Evolutionary conservation across 1,139 yeast species (phyloP), one percentile per base, ranked within the genome.

Genomic region (Taphrina betulina): DNA sequence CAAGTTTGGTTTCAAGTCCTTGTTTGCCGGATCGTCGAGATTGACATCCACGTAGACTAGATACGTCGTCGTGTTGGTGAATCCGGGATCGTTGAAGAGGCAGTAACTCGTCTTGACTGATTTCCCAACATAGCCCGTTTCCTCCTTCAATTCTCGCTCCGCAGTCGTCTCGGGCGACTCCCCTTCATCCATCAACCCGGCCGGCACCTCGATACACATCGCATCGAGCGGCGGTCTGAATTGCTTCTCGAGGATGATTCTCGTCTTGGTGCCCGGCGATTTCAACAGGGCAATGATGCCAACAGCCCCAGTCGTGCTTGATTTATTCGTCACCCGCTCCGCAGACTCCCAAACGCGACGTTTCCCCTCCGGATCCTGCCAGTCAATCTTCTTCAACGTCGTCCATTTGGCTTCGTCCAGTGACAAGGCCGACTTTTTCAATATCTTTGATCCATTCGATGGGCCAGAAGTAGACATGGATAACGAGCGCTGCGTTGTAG

Each of bases 131-230:
- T 85, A 90, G 0, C 98, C 98, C 0, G 97, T 90, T 67, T 92
- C 98, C 69, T 92, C 98, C 54, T 77, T 75, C 61, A 92, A 72
- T 69, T 92, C 98, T 60, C 98, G 77, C 56, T 82, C 76, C 0
- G 97, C 97, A 33, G 96, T 88, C 2, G 78, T 70, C 62, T 83
- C 89, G 36, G 88, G 72, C 1, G 83, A 69, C 67, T 92, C 98
- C 53, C 80, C 77, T 1, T 94, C 88, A 68, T 92, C 98, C 43
- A 92, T 78, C 60, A 92, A 74, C 0, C 98, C 98, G 0, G 98
- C 98, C 0, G 98, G 98, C 65, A 90, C 77, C 69, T 92, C 98
- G 61, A 92, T 81, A 66, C 59, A 57, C 16, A 42, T 38, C 41
- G 46, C 46, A 26, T 45, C 57, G 10, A 43, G 42, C 10, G 59